Evolutionary conservation across 2,329 filamentous ascomycete genomes (phyloP), one percentile per base, ranked within the genome.

Genomic region (Berkeleyomyces basicola): DNA sequence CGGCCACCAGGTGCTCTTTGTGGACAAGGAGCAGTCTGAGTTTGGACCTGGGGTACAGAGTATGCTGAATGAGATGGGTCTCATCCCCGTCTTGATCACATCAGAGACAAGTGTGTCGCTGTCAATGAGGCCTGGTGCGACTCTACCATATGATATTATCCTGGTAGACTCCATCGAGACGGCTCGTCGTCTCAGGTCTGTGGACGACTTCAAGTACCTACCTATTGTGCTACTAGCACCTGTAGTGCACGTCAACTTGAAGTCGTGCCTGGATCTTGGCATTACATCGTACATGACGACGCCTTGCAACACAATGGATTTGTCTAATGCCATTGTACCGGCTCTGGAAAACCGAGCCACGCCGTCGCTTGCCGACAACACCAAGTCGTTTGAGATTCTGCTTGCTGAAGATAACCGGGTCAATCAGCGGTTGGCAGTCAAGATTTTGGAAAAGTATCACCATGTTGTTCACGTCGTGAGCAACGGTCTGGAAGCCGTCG

Each of bases 241-340:
- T 0, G 79, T 90, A 43, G 90, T 97, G 10, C 88, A 91, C 65
- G 90, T 97, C 67, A 95, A 85, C 72, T 79, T 99, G 68, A 96
- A 96, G 76, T 93, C 90, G 2, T 93, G 92, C 64, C 77, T 97
- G 65, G 93, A 97, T 72, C 81, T 97, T 67, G 92, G 93, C 66
- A 96, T 99, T 68, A 95, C 91, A n/a, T 96, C 91, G 59, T 97
- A 96, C 74, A 96, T 97, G 90, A 97, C 93, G 1, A 96, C 90
- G 14, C 93, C 93, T 7, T 97, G 93, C 74, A 82, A 92, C 70
- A 83, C 92, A 4, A 95, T 96, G 66, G 93, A 99, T 72, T 78
- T 99, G 64, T 91, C 90, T 65, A 97, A 97, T 70, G 92, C 91
- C 67, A 91, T 99, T 82, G 88, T 97, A 16, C 93, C 93, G 5